Evolutionary conservation across 2,329 filamentous ascomycete species (phyloP).

Genomic region (Keithomyces neogunnii): DNA sequence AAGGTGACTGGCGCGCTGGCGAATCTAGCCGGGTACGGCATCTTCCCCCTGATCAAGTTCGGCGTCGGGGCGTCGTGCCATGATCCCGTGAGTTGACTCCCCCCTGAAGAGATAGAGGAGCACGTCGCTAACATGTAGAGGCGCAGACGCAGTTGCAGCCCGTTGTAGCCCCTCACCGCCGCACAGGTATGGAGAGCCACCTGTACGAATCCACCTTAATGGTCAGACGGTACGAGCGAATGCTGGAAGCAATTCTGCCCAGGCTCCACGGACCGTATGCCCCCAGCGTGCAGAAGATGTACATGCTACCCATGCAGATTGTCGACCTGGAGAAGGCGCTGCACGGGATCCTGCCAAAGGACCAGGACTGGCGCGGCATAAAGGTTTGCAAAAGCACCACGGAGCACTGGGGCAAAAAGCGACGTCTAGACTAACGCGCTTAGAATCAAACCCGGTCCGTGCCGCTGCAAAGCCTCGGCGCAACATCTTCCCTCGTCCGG

Average conservation of each 20-base stretch:
- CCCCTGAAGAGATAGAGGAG: no score
- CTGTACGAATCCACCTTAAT: neutral
- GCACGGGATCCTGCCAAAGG: neutral
- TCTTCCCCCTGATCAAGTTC: slow-evolving; percentile 10
- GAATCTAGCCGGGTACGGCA: slow-evolving; percentile 1
- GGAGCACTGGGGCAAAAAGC: no score
- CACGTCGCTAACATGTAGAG: no score
- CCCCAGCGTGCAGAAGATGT: neutral
- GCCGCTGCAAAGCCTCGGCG: no score
- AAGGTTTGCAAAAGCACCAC: neutral
- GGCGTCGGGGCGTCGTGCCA: slow-evolving; percentile 7
- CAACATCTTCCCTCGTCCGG: neutral
- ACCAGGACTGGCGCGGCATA: neutral
- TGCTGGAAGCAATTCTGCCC: neutral
- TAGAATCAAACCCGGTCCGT: no score
- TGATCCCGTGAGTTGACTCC: slow-evolving; percentile 8
- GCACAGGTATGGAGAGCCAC: neutral
- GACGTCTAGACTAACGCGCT: no score
- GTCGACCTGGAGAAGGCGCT: neutral
- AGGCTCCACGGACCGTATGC: neutral
- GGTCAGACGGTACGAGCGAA: neutral
- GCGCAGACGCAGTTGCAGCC: neutral
- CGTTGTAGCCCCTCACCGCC: neutral
- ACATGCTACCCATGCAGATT: neutral
- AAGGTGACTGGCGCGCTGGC: slow-evolving; percentile 3